Evolutionary conservation across 768 basidiomycete species (phyloP).

Genomic region (Phlebiopsis gigantea): DNA sequence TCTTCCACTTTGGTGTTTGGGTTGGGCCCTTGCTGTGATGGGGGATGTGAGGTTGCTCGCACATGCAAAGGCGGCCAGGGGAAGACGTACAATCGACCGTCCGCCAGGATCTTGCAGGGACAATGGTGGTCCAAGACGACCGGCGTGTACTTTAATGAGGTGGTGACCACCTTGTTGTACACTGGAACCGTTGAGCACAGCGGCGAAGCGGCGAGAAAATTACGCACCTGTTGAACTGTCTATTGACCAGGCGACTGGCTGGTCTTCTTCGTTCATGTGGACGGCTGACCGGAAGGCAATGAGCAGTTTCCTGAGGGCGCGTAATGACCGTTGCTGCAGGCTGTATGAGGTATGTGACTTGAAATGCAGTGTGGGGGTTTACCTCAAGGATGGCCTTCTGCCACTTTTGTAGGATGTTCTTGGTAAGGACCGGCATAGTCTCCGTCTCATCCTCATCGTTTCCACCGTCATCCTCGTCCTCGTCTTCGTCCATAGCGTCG

Average conservation of each 20-base stretch:
- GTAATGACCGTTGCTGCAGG: conserved; percentile 74
- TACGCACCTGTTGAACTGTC: conserved; percentile 69
- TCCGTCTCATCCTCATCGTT: conserved; percentile 45
- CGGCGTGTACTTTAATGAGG: conserved; percentile 86
- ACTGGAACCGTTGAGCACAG: conserved; percentile 39
- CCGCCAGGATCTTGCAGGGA: conserved; percentile 76
- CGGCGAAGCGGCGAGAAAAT: neutral
- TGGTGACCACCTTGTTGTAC: conserved; percentile 90
- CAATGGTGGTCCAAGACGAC: conserved; percentile 82
- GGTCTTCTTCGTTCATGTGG: conserved; percentile 83
- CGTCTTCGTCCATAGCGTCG: conserved; percentile 21
- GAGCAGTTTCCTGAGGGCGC: conserved; percentile 76
- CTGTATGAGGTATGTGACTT: no score
- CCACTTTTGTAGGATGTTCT: conserved; percentile 71
- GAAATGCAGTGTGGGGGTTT: no score
- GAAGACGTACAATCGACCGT: conserved; percentile 75
- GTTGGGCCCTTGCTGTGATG: conserved; percentile 71
- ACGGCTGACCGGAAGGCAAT: conserved; percentile 90
- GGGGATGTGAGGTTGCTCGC: neutral
- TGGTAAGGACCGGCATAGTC: conserved; percentile 57
- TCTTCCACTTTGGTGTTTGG: conserved; percentile 75
- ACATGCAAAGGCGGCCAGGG: neutral
- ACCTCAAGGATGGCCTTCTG: conserved; percentile 87
- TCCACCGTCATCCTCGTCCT: conserved; percentile 32
- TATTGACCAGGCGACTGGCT: conserved; percentile 79